Percentiles rank a stretch among this genome's conserved stretches.
phyloP scores from a whole-genome alignment of 2,329 filamentous ascomycete species.

The Alternaria sp. region DNA sequence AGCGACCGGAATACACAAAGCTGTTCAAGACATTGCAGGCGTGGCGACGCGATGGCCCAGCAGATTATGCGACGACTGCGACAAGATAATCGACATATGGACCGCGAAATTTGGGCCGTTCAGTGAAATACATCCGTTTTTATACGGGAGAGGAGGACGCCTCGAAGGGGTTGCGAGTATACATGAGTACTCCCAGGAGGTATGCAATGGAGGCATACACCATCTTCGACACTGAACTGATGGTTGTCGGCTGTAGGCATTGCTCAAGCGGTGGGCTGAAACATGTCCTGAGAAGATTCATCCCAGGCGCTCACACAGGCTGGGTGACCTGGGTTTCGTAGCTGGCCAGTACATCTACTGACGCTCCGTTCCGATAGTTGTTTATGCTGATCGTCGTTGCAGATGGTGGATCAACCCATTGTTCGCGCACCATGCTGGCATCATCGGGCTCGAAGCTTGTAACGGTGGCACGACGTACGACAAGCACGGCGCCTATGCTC shows the following conservation, averaged over 20 bases:
- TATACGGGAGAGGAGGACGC: slow-evolving; percentile 56
- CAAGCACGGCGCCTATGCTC: slow-evolving; percentile 55
- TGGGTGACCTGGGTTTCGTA: slow-evolving; percentile 56
- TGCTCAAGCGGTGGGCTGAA: slow-evolving; percentile 45
- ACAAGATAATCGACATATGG: slow-evolving; percentile 53
- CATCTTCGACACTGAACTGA: slow-evolving; percentile 4
- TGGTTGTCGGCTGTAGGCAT: slow-evolving; percentile 25
- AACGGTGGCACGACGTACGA: slow-evolving; percentile 56
- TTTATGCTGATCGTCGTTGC: slow-evolving; percentile 12
- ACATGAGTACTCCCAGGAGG: slow-evolving; percentile 50
- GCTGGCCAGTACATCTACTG: slow-evolving; percentile 54
- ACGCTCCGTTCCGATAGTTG: background rate
- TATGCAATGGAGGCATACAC: slow-evolving; percentile 21
- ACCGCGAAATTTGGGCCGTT: slow-evolving; percentile 50
- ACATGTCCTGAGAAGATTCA: slow-evolving; percentile 43
- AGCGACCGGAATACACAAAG: slow-evolving; percentile 57
- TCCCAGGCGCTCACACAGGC: slow-evolving; percentile 42
- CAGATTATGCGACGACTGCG: slow-evolving; percentile 55
- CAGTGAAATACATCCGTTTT: slow-evolving; percentile 47
- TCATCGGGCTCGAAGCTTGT: slow-evolving; percentile 55
- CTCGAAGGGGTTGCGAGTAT: slow-evolving; percentile 53
- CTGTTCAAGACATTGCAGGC: slow-evolving; percentile 54
- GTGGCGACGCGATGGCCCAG: slow-evolving; percentile 58
- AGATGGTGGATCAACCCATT: slow-evolving; percentile 61
- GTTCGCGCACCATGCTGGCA: slow-evolving; percentile 58